Evolutionary conservation across 2,329 filamentous ascomycete species (phyloP), one percentile per base, ranked within the genome.

Genomic region (Dactylonectria macrodidyma): DNA sequence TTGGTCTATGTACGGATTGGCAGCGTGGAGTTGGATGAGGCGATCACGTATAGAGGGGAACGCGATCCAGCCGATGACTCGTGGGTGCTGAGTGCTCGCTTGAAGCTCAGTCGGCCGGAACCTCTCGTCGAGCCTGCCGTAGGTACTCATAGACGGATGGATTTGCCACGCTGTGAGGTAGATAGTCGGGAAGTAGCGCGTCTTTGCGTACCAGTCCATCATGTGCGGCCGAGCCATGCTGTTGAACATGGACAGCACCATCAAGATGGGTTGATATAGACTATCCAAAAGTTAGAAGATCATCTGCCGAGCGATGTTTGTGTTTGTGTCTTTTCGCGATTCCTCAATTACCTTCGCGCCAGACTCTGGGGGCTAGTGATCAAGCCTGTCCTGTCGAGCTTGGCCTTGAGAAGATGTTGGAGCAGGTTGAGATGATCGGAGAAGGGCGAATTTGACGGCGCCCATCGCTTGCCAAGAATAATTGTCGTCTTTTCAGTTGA

Each of bases 131-230:
- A 79, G 58, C 14, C 70, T 76, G 0, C 67, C 68, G 24, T 72
- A 79, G 0, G 78, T 79, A 8, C 64, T 54, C 2, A 70, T 34
- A 1, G 75, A 79, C 4, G 77, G 78, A n/a, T 70, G 78, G 2
- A 79, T 57, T 74, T 79, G 75, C 77, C 77, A 79, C 4, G 77
- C 77, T 5, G 76, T 79, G 54, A 79, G 73, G 51, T 79, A 76
- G 24, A 79, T 75, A 36, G 79, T 79, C 62, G 79, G 77, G 57
- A 67, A 79, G 67, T 79, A 79, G 4, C 78, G 72, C 2, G 78
- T 81, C 34, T 79, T 87, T 14, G 83, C 87, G 7, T 81, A 81
- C 77, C 77, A 79, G 1, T 76, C 73, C 71, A 81, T 81, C 34
- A 78, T 78, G 46, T 79, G 78, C 4, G 79, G 79, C 0, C 79